Percentiles rank a stretch among this genome's conserved stretches.
phyloP scores from a whole-genome alignment of 202 grass and related monocot genomes.

The Tripidium arundinaceum region DNA sequence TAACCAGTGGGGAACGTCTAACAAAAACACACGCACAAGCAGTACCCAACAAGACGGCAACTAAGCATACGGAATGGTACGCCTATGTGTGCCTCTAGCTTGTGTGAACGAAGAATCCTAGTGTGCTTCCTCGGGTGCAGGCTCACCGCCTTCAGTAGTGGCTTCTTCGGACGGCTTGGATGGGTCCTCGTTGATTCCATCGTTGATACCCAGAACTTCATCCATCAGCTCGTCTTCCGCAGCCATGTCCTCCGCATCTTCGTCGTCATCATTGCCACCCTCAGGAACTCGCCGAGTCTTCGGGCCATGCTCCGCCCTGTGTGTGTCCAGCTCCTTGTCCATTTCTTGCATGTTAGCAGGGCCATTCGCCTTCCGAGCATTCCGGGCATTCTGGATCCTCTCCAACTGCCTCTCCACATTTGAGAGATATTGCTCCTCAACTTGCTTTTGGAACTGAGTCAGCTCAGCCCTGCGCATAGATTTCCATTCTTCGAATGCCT shows the following conservation, averaged over 20 bases:
- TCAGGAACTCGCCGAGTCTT: slow-evolving; percentile 67
- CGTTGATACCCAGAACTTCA: slow-evolving; percentile 66
- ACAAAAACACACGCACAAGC: slow-evolving; percentile 4
- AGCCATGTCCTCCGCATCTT: slow-evolving; percentile 78
- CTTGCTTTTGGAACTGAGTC: slow-evolving; percentile 70
- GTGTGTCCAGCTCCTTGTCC: slow-evolving; percentile 94
- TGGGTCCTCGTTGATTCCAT: slow-evolving; percentile 51
- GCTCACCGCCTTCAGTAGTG: slow-evolving; percentile 37
- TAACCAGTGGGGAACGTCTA: not conserved
- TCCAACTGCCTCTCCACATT: slow-evolving; percentile 88
- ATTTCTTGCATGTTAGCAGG: slow-evolving; percentile 83
- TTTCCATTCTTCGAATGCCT: slow-evolving; percentile 88
- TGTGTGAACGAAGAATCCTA: slow-evolving; percentile 18
- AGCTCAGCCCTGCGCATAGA: slow-evolving; percentile 64
- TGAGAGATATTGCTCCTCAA: slow-evolving; percentile 77
- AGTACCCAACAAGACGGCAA: not conserved
- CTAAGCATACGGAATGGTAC: not conserved
- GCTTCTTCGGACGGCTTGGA: slow-evolving; percentile 42
- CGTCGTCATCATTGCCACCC: slow-evolving; percentile 59
- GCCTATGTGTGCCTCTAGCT: not conserved
- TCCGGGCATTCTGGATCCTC: slow-evolving; percentile 77
- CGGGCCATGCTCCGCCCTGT: slow-evolving; percentile 83
- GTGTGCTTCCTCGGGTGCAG: slow-evolving; percentile 16
- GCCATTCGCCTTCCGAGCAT: slow-evolving; percentile 47
- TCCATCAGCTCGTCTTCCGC: slow-evolving; percentile 85